Conservation (phyloP, 208 protist genomes). For the Borovskyia barvae region DNA sequence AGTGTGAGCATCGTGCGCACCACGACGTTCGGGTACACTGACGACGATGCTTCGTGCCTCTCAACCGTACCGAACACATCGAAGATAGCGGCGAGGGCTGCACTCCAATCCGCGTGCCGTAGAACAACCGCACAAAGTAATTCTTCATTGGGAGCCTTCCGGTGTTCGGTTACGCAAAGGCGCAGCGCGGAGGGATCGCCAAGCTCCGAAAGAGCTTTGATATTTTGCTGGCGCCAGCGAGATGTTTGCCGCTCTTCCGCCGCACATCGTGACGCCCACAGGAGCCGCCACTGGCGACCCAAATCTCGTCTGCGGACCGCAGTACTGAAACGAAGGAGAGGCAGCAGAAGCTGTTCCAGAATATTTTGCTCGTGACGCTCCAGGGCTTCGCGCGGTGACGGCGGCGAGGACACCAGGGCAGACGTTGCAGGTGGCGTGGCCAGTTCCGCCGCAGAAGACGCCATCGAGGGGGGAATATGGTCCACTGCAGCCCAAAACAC, state of each 20-base stretch:
- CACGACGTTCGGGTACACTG: conserved; percentile 30
- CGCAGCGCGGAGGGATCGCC: conserved; percentile 27
- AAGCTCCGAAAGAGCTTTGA: conserved; percentile 46
- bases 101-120: conserved; percentile 46
- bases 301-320: conserved; percentile 28
- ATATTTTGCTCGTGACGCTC: conserved; percentile 45
- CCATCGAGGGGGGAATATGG: conserved; percentile 25
- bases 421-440: too few species aligned
- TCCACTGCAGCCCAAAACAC: conserved; percentile 80
- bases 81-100: conserved; percentile 35
- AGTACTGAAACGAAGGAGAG: conserved; percentile 47
- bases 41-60: not conserved
- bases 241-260: conserved; percentile 16
- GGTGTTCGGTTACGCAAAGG: conserved; percentile 16
- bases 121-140: conserved; percentile 51
- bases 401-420: not conserved
- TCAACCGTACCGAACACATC: conserved; percentile 21
- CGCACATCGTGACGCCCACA: conserved; percentile 36
- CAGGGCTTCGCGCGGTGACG: not conserved
- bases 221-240: conserved; percentile 31
- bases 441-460: not conserved
- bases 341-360: conserved; percentile 42
- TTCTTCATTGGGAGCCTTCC: conserved; percentile 1
- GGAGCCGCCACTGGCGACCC: conserved; percentile 46
- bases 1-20: conserved; percentile 37